Base-by-base conservation (phyloP, 176 grass and related monocot species). In the Phyllostachys edulis region DNA sequence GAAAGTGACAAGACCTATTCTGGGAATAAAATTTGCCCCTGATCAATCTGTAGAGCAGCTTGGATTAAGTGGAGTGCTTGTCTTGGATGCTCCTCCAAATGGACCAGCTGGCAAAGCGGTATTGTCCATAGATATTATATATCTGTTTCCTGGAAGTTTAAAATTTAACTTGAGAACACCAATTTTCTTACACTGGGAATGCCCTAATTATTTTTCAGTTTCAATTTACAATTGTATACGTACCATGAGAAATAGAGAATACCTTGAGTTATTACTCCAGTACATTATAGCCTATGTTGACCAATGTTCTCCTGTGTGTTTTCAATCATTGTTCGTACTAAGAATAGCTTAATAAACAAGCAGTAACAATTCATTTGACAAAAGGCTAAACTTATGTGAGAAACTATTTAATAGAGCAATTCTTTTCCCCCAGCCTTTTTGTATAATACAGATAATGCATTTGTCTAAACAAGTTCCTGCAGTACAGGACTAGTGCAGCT, bases 61-160 rank as follows among this genome's bases (percentile, higher is more conserved):
- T 92, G 93, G 96, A 73, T 77, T 99, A 56, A 96, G 93, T 84
- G 96, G 96, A 84, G 96, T 99, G 39, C 96, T 99, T 76, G 90
- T 99, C 63, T 83, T 99, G 78, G 96, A 99, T 94, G 96, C 96
- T 71, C 93, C 96, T 84, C 54, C 90, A 77, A 96, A 87, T 46
- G 96, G 96, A 66, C 96, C 96, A 90, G 96, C 96, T 71, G 96
- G 96, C 69, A 96, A 99, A 94, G 96, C 96, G 88, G 96, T 99
- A 92, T 68, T 29, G 26, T 61, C n/a, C 51, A 23, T 71, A 42
- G 32, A 84, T 62, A 5, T 18, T 47, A 66, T 78, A 52, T 46
- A 47, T 5, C 0, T 50, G 1, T 39, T 83, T 87, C 59, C 40
- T 79, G 17, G 6, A 60, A 46, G 67, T 60, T 65, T 4, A 1